Base-by-base conservation (phyloP, 768 basidiomycete species). In the Clitopilus hobsonii region DNA sequence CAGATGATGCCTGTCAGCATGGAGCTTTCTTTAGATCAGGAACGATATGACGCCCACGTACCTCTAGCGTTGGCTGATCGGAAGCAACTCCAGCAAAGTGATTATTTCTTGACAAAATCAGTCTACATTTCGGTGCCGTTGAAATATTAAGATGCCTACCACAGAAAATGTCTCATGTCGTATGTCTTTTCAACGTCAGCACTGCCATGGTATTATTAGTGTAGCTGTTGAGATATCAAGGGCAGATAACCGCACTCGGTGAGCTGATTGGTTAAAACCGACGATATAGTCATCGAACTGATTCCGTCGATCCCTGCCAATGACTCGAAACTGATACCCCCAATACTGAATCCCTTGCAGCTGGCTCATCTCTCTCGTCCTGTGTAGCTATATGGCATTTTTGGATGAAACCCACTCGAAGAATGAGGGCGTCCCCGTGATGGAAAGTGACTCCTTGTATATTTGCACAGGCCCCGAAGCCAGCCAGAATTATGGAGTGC, bases 131-230 rank as follows among this genome's bases (percentile, higher is more conserved):
- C 23, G 18, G 10, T 18, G 50, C 14, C 36, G 38, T 1, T 53
- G n/a, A 41, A 30, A 54, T 45, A 53, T 57, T 48, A 56, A 36
- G n/a, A 26, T 4, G 64, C 72, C 14, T 62, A 84, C 85, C 86
- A 89, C n/a, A 87, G 66, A 69, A 86, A 88, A 7, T 79, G 76
- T 59, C 86, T 88, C 85, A 86, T 85, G 38, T 83, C 84, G 16
- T 85, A 82, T 22, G 78, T 75, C 64, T 86, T 84, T 56, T 86
- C 84, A 48, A 88, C 81, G 1, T 86, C 85, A 36, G 86, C 83
- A 59, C 85, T 86, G 57, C 10, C 56, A 48, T 60, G n/a, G n/a
- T 27, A 25, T 45, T 20, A n/a, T 24, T 28, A 36, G 1, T 54
- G 29, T 14, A 14, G 32, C 32, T 36, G 32, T 36, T 36, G 4